Conservation (phyloP, 345 rosid genomes). For the Adansonia digitata region DNA sequence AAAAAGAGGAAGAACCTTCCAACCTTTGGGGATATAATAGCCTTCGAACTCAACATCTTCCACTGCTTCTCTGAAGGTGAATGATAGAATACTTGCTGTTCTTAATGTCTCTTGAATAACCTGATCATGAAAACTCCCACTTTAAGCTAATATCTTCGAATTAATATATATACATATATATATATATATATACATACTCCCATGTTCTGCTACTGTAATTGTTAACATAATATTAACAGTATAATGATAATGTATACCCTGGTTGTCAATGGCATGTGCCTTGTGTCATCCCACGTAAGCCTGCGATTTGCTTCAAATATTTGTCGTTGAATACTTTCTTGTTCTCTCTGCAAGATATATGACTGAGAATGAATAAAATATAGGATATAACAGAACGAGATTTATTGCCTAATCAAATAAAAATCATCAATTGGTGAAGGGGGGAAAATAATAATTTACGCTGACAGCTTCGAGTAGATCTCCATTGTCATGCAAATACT, state of each 20-base stretch:
- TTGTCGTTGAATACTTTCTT: conserved; percentile 46
- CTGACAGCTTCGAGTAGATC: conserved; percentile 53
- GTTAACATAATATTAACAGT: not conserved
- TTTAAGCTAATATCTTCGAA: not conserved
- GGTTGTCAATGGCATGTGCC: conserved; percentile 76
- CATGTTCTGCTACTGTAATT: not conserved
- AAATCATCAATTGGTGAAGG: not conserved
- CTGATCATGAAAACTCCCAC: conserved; percentile 24
- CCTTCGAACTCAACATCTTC: conserved; percentile 81
- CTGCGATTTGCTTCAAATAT: conserved; percentile 43
- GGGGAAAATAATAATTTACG: conserved; percentile 31
- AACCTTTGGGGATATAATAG: conserved; percentile 80
- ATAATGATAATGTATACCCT: conserved; percentile 41
- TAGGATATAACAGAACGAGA: too few relatives aligned
- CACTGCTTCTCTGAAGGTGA: conserved; percentile 91
- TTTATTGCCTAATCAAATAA: not conserved
- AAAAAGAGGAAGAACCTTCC: conserved; percentile 97
- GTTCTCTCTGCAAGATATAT: conserved; percentile 52
- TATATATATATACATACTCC: too few relatives aligned
- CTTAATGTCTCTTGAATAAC: conserved; percentile 97
- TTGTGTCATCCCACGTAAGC: conserved; percentile 86
- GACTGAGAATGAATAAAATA: not conserved
- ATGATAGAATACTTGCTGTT: conserved; percentile 78
- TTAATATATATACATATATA: not conserved
- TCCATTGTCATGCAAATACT: conserved; percentile 69